Evolutionary conservation across 2,329 filamentous ascomycete genomes (phyloP).

Genomic region (Arthrinium phaeospermum): DNA sequence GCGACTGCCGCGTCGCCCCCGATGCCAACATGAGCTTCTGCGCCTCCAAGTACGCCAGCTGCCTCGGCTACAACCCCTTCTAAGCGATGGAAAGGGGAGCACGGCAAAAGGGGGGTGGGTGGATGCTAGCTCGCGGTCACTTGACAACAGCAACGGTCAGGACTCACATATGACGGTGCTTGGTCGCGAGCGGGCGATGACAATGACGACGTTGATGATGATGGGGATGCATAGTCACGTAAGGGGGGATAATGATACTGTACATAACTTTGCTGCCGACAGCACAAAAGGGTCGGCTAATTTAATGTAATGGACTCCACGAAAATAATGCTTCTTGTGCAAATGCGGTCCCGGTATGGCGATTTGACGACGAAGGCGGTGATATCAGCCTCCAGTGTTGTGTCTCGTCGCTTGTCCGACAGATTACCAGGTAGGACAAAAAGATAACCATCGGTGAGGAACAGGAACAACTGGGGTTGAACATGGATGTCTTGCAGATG

Average conservation of each 20-base stretch:
- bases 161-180: not conserved
- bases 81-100: not conserved
- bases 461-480: not conserved
- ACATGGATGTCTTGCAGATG: not conserved
- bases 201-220: not conserved
- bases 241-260: not conserved
- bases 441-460: not conserved
- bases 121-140: not conserved
- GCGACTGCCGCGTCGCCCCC: not conserved
- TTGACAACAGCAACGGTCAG: not conserved
- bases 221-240: not conserved
- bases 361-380: not conserved
- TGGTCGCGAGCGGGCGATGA: not conserved
- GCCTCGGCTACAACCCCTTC: slow-evolving; percentile 13
- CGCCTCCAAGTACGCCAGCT: slow-evolving; percentile 1
- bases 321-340: not conserved
- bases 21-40: not conserved
- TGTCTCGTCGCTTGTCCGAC: not conserved
- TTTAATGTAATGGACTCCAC: not conserved
- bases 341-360: not conserved
- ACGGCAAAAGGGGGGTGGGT: not conserved
- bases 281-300: not conserved
- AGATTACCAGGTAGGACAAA: not conserved
- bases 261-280: not conserved
- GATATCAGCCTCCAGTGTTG: not conserved